Percentiles rank a stretch among this genome's conserved stretches.
Evolutionary conservation across 2,329 filamentous ascomycete species (phyloP).

Genomic region (Coleophoma cylindrospora): DNA sequence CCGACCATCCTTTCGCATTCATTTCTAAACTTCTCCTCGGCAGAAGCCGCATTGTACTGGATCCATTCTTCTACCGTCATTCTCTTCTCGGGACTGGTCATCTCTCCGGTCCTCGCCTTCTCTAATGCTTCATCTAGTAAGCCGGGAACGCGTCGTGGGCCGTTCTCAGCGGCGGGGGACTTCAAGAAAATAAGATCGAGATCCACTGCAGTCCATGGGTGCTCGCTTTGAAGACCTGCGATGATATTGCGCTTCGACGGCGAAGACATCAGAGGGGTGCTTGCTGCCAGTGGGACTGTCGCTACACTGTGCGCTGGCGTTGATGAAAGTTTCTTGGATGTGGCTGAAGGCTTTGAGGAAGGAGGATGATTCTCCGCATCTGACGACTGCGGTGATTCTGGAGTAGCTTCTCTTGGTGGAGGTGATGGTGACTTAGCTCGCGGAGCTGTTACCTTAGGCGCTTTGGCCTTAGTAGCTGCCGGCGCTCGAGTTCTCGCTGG

Average conservation of each 20-base stretch:
- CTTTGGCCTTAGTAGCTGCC: constrained; percentile 1
- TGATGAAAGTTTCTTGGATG: constrained; percentile 8
- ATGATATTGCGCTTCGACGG: constrained; percentile 57
- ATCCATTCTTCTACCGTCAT: constrained; percentile 98
- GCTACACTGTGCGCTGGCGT: constrained; percentile 28
- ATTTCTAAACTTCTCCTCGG: constrained; percentile 71
- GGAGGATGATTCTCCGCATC: constrained; percentile 78
- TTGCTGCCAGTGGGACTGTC: constrained; percentile 40
- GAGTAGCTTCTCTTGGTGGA: constrained; percentile 50
- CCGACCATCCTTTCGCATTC: constrained; percentile 82
- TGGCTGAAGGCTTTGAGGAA: constrained; percentile 51
- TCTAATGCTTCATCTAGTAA: constrained; percentile 32
- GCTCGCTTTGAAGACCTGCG: constrained; percentile 48
- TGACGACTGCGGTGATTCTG: constrained; percentile 68
- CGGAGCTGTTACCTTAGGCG: constrained; percentile 4
- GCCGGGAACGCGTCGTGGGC: constrained; percentile 20
- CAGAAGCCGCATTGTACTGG: constrained; percentile 69
- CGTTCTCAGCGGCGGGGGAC: constrained; percentile 31
- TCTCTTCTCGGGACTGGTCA: constrained; percentile 72
- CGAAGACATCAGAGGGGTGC: constrained; percentile 42
- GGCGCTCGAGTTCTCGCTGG: neutral
- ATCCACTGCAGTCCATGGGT: constrained; percentile 69
- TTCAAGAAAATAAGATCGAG: constrained; percentile 64
- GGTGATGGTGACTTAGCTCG: constrained; percentile 34
- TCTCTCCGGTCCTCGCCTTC: constrained; percentile 48